phyloP scores from a whole-genome alignment of 2,329 filamentous ascomycete genomes.

The Ascocoryne sarcoides region DNA sequence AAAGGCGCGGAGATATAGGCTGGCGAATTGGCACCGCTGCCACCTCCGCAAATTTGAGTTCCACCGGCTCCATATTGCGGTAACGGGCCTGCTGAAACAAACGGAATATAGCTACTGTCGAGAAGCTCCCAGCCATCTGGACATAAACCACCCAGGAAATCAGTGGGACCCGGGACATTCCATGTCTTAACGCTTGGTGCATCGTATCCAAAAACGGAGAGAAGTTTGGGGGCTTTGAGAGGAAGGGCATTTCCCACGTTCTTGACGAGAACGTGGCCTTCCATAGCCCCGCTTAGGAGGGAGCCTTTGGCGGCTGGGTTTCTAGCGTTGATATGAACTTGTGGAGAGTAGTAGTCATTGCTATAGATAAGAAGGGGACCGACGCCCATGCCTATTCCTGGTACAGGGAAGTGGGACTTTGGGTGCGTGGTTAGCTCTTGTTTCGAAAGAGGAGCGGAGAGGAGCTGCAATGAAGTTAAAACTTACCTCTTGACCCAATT shows the following conservation, averaged over 20 bases:
- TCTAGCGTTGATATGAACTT: conserved; percentile 45
- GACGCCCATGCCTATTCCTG: conserved; percentile 40
- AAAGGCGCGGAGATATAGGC: conserved; percentile 44
- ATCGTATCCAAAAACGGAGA: conserved; percentile 58
- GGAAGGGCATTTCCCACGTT: conserved; percentile 42
- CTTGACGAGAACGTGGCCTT: conserved; percentile 59
- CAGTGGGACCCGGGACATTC: conserved; percentile 1
- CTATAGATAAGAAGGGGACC: not conserved
- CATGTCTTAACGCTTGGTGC: conserved; percentile 23
- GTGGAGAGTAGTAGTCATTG: conserved; percentile 38
- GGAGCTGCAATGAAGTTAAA: too few relatives aligned
- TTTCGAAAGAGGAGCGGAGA: too few relatives aligned
- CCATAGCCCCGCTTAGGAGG: conserved; percentile 48
- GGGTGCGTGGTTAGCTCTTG: too few relatives aligned
- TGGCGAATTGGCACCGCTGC: conserved; percentile 40
- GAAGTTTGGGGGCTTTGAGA: conserved; percentile 36
- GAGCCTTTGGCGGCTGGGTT: conserved; percentile 33
- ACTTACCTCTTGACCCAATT: conserved; percentile 46
- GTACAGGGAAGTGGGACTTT: conserved; percentile 17
- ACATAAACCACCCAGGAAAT: conserved; percentile 1
- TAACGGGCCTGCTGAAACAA: not conserved
- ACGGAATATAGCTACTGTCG: not conserved
- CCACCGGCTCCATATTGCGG: not conserved
- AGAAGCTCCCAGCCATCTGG: not conserved
- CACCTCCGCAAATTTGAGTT: conserved; percentile 23